Conservation (phyloP, 352 stramenopile species). For the Pythium folliculosum region DNA sequence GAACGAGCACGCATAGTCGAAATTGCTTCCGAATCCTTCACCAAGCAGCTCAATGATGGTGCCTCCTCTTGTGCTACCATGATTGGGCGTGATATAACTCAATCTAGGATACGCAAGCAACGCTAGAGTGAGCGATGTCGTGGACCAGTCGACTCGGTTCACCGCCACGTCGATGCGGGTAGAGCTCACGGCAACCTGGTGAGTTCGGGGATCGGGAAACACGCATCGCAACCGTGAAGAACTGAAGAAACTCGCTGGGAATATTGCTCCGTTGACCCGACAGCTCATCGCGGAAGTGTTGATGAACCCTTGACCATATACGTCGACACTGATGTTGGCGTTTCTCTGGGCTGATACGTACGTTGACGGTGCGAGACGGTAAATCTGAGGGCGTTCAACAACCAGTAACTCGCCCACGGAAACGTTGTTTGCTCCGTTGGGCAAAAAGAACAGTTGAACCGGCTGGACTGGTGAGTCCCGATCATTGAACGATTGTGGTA, state of each 20-base stretch:
- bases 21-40: background rate
- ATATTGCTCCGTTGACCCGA: background rate
- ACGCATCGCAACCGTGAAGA: conserved; percentile 11
- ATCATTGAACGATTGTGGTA: background rate
- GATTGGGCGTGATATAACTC: background rate
- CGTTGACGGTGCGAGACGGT: conserved; percentile 9
- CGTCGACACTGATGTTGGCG: background rate
- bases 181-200: background rate
- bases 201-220: conserved; percentile 2
- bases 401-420: conserved; percentile 13
- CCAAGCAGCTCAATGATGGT: conserved; percentile 12
- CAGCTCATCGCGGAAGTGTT: conserved; percentile 17
- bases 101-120: conserved; percentile 6
- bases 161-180: conserved; percentile 15
- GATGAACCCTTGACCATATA: conserved; percentile 23
- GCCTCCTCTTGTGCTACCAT: background rate
- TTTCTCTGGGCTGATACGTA: background rate
- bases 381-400: conserved; percentile 10
- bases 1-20: conserved; percentile 9
- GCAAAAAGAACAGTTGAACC: conserved; percentile 1
- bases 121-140: background rate
- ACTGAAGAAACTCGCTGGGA: conserved; percentile 17
- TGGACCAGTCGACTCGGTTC: conserved; percentile 20
- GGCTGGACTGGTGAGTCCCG: no score
- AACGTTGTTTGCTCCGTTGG: conserved; percentile 24